Evolutionary conservation across 2,329 filamentous ascomycete species (phyloP).

Genomic region (Westerdykella aurantiaca): DNA sequence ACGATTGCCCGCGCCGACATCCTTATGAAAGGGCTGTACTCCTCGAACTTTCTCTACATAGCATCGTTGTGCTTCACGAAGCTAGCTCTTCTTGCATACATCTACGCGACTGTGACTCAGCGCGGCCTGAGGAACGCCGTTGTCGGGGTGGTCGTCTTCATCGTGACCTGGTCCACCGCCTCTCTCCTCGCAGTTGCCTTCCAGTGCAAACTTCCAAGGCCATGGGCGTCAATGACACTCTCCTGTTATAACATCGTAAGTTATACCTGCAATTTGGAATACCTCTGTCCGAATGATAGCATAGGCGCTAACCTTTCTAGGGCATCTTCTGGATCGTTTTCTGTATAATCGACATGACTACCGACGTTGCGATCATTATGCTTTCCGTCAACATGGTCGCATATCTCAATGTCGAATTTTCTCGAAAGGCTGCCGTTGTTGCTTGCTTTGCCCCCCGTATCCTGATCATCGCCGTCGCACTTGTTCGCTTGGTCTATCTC

Average conservation of each 20-base stretch:
- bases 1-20: slow-evolving; percentile 14
- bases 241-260: slow-evolving; percentile 28
- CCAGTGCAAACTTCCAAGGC: slow-evolving; percentile 26
- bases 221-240: slow-evolving; percentile 24
- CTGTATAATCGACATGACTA: slow-evolving; percentile 29
- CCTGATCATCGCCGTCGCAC: slow-evolving; percentile 21
- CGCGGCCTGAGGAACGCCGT: slow-evolving; percentile 16
- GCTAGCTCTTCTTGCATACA: slow-evolving; percentile 25
- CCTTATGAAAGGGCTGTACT: slow-evolving; percentile 29
- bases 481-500: slow-evolving; percentile 26
- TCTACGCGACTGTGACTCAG: slow-evolving; percentile 16
- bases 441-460: slow-evolving; percentile 30
- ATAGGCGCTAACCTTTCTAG: slow-evolving; percentile 15
- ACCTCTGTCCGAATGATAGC: slow-evolving; percentile 1
- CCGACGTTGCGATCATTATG: slow-evolving; percentile 27
- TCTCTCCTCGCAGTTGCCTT: slow-evolving; percentile 23
- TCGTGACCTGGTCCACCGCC: slow-evolving; percentile 22
- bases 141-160: slow-evolving; percentile 14
- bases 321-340: slow-evolving; percentile 31
- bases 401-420: slow-evolving; percentile 20
- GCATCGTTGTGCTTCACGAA: slow-evolving; percentile 26
- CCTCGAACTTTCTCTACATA: slow-evolving; percentile 31
- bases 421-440: slow-evolving; percentile 22
- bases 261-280: not conserved
- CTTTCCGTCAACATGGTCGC: slow-evolving; percentile 27